Evolutionary conservation across 495 filamentous ascomycete genomes (phyloP), one percentile per base, ranked within the genome.

Genomic region (Aspergillus cristatus): DNA sequence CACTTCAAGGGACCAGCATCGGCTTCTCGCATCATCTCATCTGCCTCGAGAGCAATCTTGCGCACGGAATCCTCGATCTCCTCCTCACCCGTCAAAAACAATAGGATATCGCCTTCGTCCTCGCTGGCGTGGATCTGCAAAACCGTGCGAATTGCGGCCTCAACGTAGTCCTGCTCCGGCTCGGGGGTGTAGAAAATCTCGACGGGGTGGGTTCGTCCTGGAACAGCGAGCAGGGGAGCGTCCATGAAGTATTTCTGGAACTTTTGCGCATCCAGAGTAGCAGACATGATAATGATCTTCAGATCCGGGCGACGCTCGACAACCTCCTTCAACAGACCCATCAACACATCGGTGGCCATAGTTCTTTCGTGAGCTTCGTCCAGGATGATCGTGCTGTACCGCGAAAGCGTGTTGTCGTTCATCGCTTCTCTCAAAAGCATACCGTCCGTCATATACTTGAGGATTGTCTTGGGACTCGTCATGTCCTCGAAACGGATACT

Each of bases 401-500:
- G 81, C 14, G 75, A 75, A 47, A 99, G 71, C 47, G 90, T 72
- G 62, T 87, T 81, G 59, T 99, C 93, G 64, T 94, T 79, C 93
- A 99, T 99, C 22, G 93, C 88, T 67, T 99, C 93, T 46, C 93
- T 72, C 54, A 97, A 68, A 47, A 99, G 76, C 91, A 97, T 97
- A 78, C 93, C 93, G 58, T 99, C 93, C 18, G 93, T 99, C 93
- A 99, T 97, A 68, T 99, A 99, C 68, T 97, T 99, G 34, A 99
- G 67, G 28, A 96, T 74, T 7, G 93, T 99, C 62, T 86, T 94
- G 37, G 76, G 73, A 30, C 86, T 73, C 0, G 93, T 97, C 63
- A 80, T 86, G 58, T 99, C 91, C 60, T 97, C 93, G 63, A 99
- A 99, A 63, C 93, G 87, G 50, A 99, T 97, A 60, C 83, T 96